phyloP scores from a whole-genome alignment of 768 basidiomycete species.

The Strobilomyces confusus region DNA sequence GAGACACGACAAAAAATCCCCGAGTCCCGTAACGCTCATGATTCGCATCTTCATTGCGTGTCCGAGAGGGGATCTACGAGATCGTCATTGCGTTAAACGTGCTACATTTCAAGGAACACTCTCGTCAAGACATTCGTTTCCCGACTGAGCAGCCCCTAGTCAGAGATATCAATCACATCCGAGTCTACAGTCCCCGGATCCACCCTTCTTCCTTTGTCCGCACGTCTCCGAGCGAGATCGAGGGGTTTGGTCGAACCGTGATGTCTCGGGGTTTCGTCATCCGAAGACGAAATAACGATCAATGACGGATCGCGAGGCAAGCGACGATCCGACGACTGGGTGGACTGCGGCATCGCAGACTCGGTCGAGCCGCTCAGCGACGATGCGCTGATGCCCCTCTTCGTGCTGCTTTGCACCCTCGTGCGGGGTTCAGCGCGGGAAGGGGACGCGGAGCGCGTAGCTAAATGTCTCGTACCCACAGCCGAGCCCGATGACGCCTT shows the following conservation, averaged over 20 bases:
- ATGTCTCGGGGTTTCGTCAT: slow-evolving; percentile 8
- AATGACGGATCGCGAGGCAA: slow-evolving; percentile 21
- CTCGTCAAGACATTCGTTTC: not conserved
- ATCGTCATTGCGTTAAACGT: no score
- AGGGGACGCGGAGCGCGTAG: slow-evolving; percentile 5
- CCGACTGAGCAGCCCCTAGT: slow-evolving; percentile 7
- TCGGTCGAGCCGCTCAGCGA: slow-evolving; percentile 11
- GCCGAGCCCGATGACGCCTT: slow-evolving; percentile 7
- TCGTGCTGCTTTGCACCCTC: slow-evolving; percentile 9
- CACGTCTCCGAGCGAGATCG: slow-evolving; percentile 7
- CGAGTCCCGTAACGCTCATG: not conserved
- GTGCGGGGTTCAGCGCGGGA: slow-evolving; percentile 12
- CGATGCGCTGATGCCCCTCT: slow-evolving; percentile 11
- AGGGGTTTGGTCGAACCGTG: not conserved
- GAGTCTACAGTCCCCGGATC: slow-evolving; percentile 32
- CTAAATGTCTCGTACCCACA: slow-evolving; percentile 17
- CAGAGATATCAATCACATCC: slow-evolving; percentile 58
- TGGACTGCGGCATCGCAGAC: slow-evolving; percentile 13
- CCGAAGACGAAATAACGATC: slow-evolving; percentile 21
- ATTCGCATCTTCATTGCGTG: not conserved
- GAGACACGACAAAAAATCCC: no score
- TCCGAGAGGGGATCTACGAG: no score
- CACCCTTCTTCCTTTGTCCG: slow-evolving; percentile 16
- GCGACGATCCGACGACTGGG: slow-evolving; percentile 15
- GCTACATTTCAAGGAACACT: not conserved